Evolutionary conservation across 106 monocot species (phyloP), one percentile per base, ranked within the genome.

Genomic region (Allium sativum): DNA sequence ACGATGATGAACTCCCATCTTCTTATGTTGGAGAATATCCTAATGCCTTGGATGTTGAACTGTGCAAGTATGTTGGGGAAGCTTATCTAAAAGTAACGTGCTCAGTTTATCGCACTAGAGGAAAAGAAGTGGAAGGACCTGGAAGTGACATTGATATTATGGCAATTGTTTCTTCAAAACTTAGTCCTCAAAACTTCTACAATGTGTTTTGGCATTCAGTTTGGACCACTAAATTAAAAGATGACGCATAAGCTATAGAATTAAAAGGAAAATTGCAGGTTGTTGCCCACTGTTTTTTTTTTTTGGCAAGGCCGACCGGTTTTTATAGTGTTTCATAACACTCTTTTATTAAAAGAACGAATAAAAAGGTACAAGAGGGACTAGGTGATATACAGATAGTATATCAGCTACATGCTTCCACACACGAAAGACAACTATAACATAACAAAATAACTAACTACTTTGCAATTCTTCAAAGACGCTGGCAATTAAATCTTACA

Each of bases 161-260:
- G 13, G 78, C 71, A n/a, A 80, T 88, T 53, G 92, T 98, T 64
- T 92, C 88, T 76, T 71, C 82, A 55, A 84, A 69, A 70, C 76
- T 74, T 53, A 92, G 85, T 66, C 92, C 98, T 55, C 79, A 98
- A 47, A 98, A 98, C 71, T 98, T 85, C 74, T 98, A 90, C 75
- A 90, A 90, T 69, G 94, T 90, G 9, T 84, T 79, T 44, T 95
- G 94, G 94, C 83, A 84, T 31, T 95, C 90, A 56, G 74, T 82
- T 66, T 95, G 94, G 94, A 87, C 43, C 59, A 10, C 90, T 16
- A 79, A 84, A n/a, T 87, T 90, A 69, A 90, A 78, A 62, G 86
- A 95, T 79, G 90, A 75, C 61, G 46, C 69, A 45, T 90, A 87
- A 68, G 42, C 65, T 40, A 74, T 95, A 18, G 84, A 87, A 65